Evolutionary conservation across 2,329 filamentous ascomycete species (phyloP).

Genomic region (Verticillium nonalfalfae): DNA sequence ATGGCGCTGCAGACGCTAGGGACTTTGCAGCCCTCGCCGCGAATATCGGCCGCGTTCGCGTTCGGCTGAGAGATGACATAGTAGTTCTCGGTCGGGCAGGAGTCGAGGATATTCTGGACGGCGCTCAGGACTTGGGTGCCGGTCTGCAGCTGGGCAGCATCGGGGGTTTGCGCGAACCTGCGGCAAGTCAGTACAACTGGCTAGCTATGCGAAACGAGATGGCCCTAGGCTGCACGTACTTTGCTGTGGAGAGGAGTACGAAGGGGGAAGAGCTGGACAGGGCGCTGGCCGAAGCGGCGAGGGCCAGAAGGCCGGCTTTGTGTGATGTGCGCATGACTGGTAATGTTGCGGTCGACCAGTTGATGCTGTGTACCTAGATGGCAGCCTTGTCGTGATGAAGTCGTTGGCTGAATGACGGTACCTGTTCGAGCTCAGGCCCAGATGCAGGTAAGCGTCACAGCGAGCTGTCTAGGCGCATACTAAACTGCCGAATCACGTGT

Average conservation of each 20-base stretch:
- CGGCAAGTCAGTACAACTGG: neutral
- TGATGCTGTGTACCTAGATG: neutral
- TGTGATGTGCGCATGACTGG: conserved; percentile 47
- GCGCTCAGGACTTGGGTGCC: conserved; percentile 34
- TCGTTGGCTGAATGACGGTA: conserved; percentile 1
- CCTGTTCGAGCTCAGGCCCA: neutral
- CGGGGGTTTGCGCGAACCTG: neutral
- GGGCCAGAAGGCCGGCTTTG: conserved; percentile 43
- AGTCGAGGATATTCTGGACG: conserved; percentile 46
- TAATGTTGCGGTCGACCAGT: neutral
- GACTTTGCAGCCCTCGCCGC: conserved; percentile 43
- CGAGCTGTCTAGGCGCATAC: neutral
- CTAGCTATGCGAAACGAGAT: neutral
- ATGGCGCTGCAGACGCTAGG: conserved; percentile 42
- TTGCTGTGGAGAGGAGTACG: conserved; percentile 75
- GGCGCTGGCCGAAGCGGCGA: conserved; percentile 56
- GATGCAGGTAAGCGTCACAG: neutral
- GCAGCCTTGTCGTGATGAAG: neutral
- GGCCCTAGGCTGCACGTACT: conserved; percentile 49
- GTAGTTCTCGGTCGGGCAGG: conserved; percentile 71
- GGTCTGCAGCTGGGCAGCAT: conserved; percentile 39
- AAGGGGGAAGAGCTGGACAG: conserved; percentile 88
- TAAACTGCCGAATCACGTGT: neutral
- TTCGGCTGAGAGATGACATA: conserved; percentile 73
- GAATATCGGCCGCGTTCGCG: conserved; percentile 64